Evolutionary conservation across 371 early-diverging fungal genomes (phyloP).

Genomic region (Mucor saturninus): DNA sequence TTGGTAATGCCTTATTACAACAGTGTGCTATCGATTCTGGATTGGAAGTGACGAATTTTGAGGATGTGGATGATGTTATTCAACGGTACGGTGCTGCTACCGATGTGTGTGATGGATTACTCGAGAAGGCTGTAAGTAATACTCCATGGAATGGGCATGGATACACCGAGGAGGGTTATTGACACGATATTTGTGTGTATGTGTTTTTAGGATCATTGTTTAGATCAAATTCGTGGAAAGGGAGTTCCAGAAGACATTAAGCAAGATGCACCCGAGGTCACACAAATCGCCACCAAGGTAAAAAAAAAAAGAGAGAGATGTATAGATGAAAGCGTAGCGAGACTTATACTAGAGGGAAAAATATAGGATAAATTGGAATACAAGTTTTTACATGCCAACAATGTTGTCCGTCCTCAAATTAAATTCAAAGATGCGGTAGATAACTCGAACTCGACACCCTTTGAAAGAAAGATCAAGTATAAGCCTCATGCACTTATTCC

Average conservation of each 20-base stretch:
- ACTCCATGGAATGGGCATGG: too few relatives aligned
- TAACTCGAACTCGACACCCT: conserved; percentile 78
- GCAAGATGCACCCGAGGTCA: conserved; percentile 63
- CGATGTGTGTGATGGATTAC: conserved; percentile 81
- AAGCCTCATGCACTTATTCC: conserved; percentile 88
- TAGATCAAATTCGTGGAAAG: conserved; percentile 63
- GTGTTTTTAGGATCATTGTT: conserved; percentile 41
- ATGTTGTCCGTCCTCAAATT: conserved; percentile 86
- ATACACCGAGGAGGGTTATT: not conserved
- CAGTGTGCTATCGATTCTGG: conserved; percentile 49
- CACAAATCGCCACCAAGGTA: conserved; percentile 54
- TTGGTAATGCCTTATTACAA: conserved; percentile 64
- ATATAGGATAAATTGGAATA: conserved; percentile 48
- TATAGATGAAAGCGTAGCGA: not conserved
- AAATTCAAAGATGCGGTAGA: conserved; percentile 86
- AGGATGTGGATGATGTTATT: conserved; percentile 73
- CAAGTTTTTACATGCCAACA: conserved; percentile 73
- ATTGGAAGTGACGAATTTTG: conserved; percentile 30
- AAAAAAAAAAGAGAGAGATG: not conserved
- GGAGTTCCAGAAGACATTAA: conserved; percentile 40
- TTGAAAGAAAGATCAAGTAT: conserved; percentile 73
- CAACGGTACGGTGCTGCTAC: conserved; percentile 69
- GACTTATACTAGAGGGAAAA: too few relatives aligned
- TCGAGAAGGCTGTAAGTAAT: conserved; percentile 78
- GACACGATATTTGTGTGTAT: not conserved